Evolutionary conservation across 768 basidiomycete species (phyloP).

Genomic region (Kwoniella mangroviensis): DNA sequence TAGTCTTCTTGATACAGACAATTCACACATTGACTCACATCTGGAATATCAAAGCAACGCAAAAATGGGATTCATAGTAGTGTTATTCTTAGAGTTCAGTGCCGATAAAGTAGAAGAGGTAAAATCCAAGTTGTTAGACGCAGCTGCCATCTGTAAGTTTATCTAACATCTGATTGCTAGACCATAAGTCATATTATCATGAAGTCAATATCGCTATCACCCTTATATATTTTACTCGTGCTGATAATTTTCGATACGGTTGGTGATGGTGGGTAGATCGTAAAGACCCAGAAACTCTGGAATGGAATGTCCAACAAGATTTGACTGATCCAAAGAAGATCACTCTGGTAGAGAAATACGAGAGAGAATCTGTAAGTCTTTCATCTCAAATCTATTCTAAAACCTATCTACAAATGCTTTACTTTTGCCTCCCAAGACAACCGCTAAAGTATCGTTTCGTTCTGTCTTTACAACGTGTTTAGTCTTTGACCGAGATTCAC

Average conservation of each 20-base stretch:
- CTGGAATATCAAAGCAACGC: background rate
- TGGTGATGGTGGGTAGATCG: slow-evolving; percentile 1
- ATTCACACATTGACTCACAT: background rate
- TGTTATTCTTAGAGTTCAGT: background rate
- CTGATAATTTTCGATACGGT: background rate
- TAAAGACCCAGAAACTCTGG: slow-evolving; percentile 3
- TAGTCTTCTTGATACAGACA: background rate
- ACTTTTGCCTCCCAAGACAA: background rate
- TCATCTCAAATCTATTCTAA: background rate
- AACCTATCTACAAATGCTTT: no score
- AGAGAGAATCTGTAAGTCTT: slow-evolving; percentile 6
- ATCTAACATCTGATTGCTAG: background rate
- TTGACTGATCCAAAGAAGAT: slow-evolving; percentile 6
- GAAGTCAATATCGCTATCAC: no score
- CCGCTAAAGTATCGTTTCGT: no score
- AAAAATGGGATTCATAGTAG: slow-evolving; percentile 11
- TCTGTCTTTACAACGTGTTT: background rate
- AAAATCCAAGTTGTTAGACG: background rate
- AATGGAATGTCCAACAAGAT: slow-evolving; percentile 11
- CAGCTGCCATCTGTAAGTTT: slow-evolving; percentile 5
- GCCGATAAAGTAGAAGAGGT: slow-evolving; percentile 4
- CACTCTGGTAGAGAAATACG: slow-evolving; percentile 5
- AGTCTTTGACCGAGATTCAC: slow-evolving; percentile 10
- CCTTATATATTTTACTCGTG: no score
- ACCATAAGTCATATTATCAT: no score